A percentile compares a stretch with the other conserved stretches of the same genome.
phyloP scores from a whole-genome alignment of 371 early-diverging fungal species.

The Mortierella sp. region DNA sequence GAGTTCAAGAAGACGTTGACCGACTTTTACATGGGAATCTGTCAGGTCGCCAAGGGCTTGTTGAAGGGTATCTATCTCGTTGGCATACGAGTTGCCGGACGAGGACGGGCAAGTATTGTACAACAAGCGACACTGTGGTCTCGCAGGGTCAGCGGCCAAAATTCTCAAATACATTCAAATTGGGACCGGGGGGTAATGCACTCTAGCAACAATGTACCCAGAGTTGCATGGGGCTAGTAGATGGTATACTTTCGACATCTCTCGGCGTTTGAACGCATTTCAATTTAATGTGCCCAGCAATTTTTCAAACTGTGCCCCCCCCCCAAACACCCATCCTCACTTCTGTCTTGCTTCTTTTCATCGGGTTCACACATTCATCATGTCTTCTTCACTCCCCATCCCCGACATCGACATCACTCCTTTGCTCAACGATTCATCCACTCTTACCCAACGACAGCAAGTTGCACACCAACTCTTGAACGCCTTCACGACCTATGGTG shows the following conservation, averaged over 20 bases:
- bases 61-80: slow-evolving; percentile 49
- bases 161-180: too few species aligned
- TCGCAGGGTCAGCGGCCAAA: too few species aligned
- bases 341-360: background rate
- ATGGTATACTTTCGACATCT: too few species aligned
- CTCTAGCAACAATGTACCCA: too few species aligned
- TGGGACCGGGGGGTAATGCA: too few species aligned
- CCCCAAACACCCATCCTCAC: background rate
- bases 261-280: too few species aligned
- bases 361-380: background rate
- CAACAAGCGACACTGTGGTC: slow-evolving; percentile 60
- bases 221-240: too few species aligned
- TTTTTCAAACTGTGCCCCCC: background rate
- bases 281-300: background rate
- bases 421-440: slow-evolving; percentile 15
- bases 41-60: slow-evolving; percentile 50
- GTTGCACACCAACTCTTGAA: slow-evolving; percentile 32
- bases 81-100: slow-evolving; percentile 27
- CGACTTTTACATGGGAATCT: slow-evolving; percentile 53
- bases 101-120: slow-evolving; percentile 47
- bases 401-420: slow-evolving; percentile 48
- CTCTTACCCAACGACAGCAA: slow-evolving; percentile 12
- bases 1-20: slow-evolving; percentile 40
- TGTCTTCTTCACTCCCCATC: slow-evolving; percentile 18
- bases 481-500: slow-evolving; percentile 48